Base-by-base conservation (phyloP, 1,284 basidiomycete species). In the Leucoagaricus sp. region DNA sequence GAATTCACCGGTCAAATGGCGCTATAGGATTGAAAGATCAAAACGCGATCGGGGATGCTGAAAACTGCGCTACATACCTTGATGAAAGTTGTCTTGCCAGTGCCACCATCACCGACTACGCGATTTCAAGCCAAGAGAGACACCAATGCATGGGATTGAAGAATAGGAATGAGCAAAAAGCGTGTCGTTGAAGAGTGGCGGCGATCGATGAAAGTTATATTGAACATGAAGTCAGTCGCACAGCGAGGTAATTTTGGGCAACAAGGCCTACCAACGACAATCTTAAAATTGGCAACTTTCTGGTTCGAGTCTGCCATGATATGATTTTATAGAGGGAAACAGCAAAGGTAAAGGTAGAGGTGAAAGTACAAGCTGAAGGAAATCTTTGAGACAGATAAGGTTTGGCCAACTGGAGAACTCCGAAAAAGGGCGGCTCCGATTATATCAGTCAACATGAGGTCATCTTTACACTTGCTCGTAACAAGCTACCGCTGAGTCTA, bases 1-100 rank as follows among this genome's bases (percentile, higher is more conserved):
- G 76, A 99, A 99, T 86, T 99, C 97, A 73, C 93, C 95, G 64
- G 96, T 98, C 86, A 98, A 87, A 79, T 99, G 96, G 75, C 95
- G 94, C 94, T 94, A 69, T 41, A 65, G 62, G 64, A 64, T 65
- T 58, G 49, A 53, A 46, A 67, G 76, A 87, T 89, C 84, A 87
- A 78, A 59, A 75, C 68, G 67, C 75, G 81, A 87, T 87, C 80
- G 67, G 60, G 58, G 53, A 28, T 17, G 29, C 23, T 26, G 8
- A 26, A 49, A 48, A 21, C 42, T 51, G 17, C 26, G 13, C 55
- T 54, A 63, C 80, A 60, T 68, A 92, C 92, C 85, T 97, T 97
- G 81, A 98, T 94, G 74, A 98, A 97, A 59, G 95, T 97, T 61
- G 94, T 97, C 82, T 97, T 96, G 68, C 95, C 96, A 60, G 96